phyloP scores from a whole-genome alignment of 768 basidiomycete genomes.

The Suillus fuscotomentosus region DNA sequence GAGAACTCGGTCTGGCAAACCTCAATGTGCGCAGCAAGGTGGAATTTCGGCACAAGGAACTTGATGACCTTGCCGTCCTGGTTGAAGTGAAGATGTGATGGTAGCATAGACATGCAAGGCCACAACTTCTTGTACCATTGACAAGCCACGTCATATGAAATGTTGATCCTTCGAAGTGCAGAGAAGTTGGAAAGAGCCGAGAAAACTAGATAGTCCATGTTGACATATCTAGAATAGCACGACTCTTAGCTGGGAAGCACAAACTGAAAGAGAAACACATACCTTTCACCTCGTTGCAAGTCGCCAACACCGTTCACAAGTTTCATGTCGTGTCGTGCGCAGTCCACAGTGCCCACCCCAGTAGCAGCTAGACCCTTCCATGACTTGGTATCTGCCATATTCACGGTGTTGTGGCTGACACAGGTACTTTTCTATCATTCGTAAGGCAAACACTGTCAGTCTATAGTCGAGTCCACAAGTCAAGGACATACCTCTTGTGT shows the following conservation, averaged over 20 bases:
- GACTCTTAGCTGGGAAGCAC: background rate
- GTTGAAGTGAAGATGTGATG: background rate
- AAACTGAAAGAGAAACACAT: background rate
- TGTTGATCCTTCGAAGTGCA: background rate
- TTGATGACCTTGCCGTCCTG: background rate
- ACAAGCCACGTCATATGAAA: slow-evolving; percentile 11
- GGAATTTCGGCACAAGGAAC: slow-evolving; percentile 34
- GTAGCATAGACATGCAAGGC: background rate
- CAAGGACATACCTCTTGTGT: slow-evolving; percentile 13
- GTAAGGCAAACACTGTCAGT: too few relatives aligned
- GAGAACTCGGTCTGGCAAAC: slow-evolving; percentile 26
- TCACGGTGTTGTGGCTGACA: background rate
- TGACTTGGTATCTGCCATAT: background rate
- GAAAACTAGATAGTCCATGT: slow-evolving; percentile 11
- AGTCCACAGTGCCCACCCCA: slow-evolving; percentile 7
- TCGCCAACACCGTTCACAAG: slow-evolving; percentile 11
- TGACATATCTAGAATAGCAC: slow-evolving; percentile 6
- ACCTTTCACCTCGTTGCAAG: slow-evolving; percentile 13
- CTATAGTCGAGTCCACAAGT: too few relatives aligned
- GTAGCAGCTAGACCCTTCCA: slow-evolving; percentile 13
- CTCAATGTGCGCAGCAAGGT: slow-evolving; percentile 31
- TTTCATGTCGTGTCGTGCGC: slow-evolving; percentile 20
- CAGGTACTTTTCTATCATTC: slow-evolving; percentile 21
- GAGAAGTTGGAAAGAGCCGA: background rate
- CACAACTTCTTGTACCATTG: background rate